A percentile compares a stretch with the other conserved stretches of the same genome.
These are phyloP conservation scores for Anacardium occidentale DNA, from an alignment of 345 rosid genomes.

Conservation along the genomic window DNA sequence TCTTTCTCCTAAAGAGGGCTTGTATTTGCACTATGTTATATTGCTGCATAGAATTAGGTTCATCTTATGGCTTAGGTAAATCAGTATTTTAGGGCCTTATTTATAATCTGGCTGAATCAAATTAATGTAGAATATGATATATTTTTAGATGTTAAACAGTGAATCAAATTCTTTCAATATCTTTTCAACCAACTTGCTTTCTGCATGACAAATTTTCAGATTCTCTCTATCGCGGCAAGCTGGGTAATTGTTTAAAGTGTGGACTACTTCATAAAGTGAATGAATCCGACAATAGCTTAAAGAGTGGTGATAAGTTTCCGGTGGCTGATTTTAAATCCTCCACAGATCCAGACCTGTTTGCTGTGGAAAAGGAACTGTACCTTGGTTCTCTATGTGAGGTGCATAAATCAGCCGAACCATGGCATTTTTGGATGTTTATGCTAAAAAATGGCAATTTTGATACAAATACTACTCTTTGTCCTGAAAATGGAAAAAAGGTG, in stretches of 20 bases:
- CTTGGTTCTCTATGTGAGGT: slow-evolving; percentile 52
- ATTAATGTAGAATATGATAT: background rate
- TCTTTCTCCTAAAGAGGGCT: background rate
- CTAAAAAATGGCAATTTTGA: slow-evolving; percentile 70
- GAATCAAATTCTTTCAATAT: background rate
- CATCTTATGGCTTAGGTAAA: background rate
- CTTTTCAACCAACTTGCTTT: slow-evolving; percentile 10
- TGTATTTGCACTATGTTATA: background rate
- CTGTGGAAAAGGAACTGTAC: slow-evolving; percentile 51
- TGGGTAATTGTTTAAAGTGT: slow-evolving; percentile 35
- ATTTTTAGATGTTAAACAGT: background rate
- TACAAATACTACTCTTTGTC: slow-evolving; percentile 54
- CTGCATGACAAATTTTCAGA: slow-evolving; percentile 28
- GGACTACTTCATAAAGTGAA: slow-evolving; percentile 40
- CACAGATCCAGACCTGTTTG: slow-evolving; percentile 47
- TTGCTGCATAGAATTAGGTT: background rate
- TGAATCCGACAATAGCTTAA: slow-evolving; percentile 44
- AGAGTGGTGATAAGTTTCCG: slow-evolving; percentile 50
- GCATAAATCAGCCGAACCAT: slow-evolving; percentile 36
- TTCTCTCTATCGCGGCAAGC: slow-evolving; percentile 15
- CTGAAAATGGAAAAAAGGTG: slow-evolving; percentile 51
- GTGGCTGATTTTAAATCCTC: slow-evolving; percentile 29
- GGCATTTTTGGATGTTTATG: slow-evolving; percentile 66
- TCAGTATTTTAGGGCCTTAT: background rate
- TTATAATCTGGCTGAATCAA: background rate